These are phyloP conservation scores for Eucalyptus pauciflora DNA, from an alignment of 345 rosid genomes.

Conservation along the genomic window DNA sequence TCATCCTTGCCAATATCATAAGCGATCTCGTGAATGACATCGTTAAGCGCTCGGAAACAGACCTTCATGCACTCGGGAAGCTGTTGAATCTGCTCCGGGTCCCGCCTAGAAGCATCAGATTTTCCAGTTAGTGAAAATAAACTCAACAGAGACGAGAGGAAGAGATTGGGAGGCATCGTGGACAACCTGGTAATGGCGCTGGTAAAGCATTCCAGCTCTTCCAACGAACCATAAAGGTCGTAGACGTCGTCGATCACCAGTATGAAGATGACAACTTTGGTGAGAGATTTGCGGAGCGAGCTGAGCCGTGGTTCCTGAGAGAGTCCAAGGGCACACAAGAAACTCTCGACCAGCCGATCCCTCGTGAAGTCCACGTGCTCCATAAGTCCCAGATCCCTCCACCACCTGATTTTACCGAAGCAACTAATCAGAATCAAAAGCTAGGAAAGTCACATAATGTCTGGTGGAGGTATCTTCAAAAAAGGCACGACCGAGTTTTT, in stretches of 20 bases:
- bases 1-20: constrained; percentile 15
- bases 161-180: background rate
- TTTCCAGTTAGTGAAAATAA: background rate
- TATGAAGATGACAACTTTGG: constrained; percentile 25
- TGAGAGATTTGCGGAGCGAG: constrained; percentile 27
- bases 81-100: background rate
- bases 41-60: constrained; percentile 20
- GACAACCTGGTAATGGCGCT: constrained; percentile 21
- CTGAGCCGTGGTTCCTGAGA: constrained; percentile 7
- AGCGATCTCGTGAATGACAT: constrained; percentile 17
- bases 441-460: background rate
- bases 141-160: background rate
- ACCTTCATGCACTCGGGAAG: constrained; percentile 38
- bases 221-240: constrained; percentile 38
- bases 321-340: constrained; percentile 34
- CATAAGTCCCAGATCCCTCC: constrained; percentile 27
- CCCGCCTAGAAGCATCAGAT: constrained; percentile 17
- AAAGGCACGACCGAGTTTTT: background rate
- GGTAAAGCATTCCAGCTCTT: constrained; percentile 37
- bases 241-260: constrained; percentile 39
- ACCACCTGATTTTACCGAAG: constrained; percentile 25
- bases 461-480: background rate
- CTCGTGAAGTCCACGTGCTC: constrained; percentile 26
- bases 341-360: constrained; percentile 40
- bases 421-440: background rate